Evolutionary conservation across 228 moss, liverwort and hornwort genomes (phyloP), one percentile per base, ranked within the genome.

Genomic region (Sphagnum fallax): DNA sequence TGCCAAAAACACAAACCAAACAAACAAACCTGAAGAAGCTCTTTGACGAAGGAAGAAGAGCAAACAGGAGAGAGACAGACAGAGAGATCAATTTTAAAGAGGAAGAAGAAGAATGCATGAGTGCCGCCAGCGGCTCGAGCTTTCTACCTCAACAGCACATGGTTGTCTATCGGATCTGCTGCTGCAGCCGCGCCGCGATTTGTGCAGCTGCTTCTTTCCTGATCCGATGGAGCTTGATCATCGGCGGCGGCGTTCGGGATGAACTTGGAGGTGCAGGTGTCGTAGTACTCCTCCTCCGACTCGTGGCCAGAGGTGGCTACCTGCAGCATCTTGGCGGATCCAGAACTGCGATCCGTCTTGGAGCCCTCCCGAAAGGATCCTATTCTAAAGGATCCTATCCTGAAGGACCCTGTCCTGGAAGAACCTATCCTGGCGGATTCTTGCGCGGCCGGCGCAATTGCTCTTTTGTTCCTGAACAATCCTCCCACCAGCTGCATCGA

Each of bases 241-340:
- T 73, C 86, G 16, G 70, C 12, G 53, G 81, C 81, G 65, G 68
- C 74, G 47, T 48, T 75, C 6, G 75, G 65, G 55, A 86, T 86
- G 62, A 86, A 86, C 49, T 82, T 64, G 1, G 86, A 80, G 67
- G 77, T 82, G 78, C 86, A 86, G 66, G 77, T 82, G 12, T 82
- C 86, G 67, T 68, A 86, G 0, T 80, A 73, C 5, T 86, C 86
- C 0, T 82, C 86, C 63, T 86, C 86, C 6, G 86, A 82, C 58
- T 86, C 82, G 63, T 75, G 80, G 10, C 65, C 65, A 4, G 65
- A 11, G 32, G 6, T 13, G 10, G 6, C 9, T 12, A n/a, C 49
- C n/a, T 10, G 1, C 51, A 57, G 49, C 61, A 13, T 74, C n/a
- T 71, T 76, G 74, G 74, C 75, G 63, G 77, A 81, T 62, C 77